A percentile compares a stretch with the other conserved stretches of the same genome.
phyloP scores from a whole-genome alignment of 2,329 filamentous ascomycete species.

The Leptographium radiaticola region DNA sequence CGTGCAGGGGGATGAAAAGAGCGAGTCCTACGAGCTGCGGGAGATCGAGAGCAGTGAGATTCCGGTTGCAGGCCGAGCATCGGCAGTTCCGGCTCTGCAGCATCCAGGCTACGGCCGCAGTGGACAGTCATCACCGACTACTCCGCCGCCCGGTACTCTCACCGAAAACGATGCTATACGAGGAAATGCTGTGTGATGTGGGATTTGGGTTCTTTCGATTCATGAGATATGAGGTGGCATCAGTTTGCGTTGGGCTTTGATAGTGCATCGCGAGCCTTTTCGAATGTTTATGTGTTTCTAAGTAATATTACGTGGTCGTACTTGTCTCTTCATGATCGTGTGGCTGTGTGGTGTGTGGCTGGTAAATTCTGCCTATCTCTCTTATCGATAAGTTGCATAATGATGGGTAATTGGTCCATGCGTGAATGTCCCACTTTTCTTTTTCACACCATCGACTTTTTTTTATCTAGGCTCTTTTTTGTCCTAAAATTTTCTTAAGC shows the following conservation, averaged over 20 bases:
- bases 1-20: background rate
- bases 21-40: conserved; percentile 35
- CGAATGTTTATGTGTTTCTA: background rate
- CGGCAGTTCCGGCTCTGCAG: conserved; percentile 27
- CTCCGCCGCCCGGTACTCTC: conserved; percentile 2
- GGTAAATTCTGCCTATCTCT: background rate
- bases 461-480: conserved; percentile 9
- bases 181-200: background rate
- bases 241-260: conserved; percentile 1
- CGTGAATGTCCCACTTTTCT: conserved; percentile 1
- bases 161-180: conserved; percentile 7
- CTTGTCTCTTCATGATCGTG: no score
- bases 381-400: background rate
- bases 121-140: background rate
- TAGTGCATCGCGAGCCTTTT: conserved; percentile 9
- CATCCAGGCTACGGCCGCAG: conserved; percentile 33
- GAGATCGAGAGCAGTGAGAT: conserved; percentile 25
- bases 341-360: conserved; percentile 3
- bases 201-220: background rate
- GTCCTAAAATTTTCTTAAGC: conserved; percentile 1
- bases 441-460: conserved; percentile 8
- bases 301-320: background rate
- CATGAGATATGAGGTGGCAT: background rate
- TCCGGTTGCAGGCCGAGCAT: conserved; percentile 1
- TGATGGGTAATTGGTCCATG: background rate